These are phyloP conservation scores for Scytalidium sp. DNA, from an alignment of 2,329 filamentous ascomycete species.

Conservation along the genomic window DNA sequence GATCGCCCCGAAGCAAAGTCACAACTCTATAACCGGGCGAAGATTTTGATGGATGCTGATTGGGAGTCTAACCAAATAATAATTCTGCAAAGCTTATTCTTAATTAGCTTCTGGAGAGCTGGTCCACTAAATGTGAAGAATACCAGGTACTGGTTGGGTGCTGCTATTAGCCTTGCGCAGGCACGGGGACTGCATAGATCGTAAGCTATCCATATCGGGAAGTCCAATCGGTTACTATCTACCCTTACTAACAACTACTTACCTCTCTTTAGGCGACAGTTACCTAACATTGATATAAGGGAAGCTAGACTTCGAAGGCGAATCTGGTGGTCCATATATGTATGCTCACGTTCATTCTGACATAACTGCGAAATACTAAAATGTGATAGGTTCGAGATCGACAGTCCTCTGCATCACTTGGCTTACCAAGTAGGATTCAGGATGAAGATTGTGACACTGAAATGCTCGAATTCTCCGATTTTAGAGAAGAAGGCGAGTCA, in stretches of 20 bases:
- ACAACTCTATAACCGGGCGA: conserved; percentile 9
- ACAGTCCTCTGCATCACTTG: conserved; percentile 42
- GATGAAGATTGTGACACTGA: conserved; percentile 47
- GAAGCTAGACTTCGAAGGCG: conserved; percentile 11
- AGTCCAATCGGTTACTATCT: too few relatives aligned
- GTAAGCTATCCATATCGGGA: conserved; percentile 3
- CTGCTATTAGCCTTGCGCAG: conserved; percentile 49
- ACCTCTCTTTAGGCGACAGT: neutral
- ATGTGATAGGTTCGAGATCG: conserved; percentile 39
- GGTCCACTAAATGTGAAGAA: conserved; percentile 45
- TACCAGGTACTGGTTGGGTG: conserved; percentile 47
- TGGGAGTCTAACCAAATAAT: conserved; percentile 8
- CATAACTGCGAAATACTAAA: neutral
- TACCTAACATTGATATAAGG: neutral
- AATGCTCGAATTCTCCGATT: conserved; percentile 33
- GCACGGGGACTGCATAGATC: conserved; percentile 42
- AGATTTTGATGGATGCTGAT: conserved; percentile 8
- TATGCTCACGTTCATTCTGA: neutral
- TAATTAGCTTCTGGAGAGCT: conserved; percentile 23
- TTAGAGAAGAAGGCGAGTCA: conserved; percentile 29
- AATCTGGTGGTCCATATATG: conserved; percentile 12
- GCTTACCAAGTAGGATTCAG: conserved; percentile 43
- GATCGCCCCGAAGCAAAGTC: conserved; percentile 6
- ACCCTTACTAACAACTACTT: neutral
- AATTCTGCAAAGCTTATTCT: conserved; percentile 7